A percentile compares a stretch with the other conserved stretches of the same genome.
Conservation (phyloP, 78 protist genomes). For the Anaeramoeba ignava region DNA sequence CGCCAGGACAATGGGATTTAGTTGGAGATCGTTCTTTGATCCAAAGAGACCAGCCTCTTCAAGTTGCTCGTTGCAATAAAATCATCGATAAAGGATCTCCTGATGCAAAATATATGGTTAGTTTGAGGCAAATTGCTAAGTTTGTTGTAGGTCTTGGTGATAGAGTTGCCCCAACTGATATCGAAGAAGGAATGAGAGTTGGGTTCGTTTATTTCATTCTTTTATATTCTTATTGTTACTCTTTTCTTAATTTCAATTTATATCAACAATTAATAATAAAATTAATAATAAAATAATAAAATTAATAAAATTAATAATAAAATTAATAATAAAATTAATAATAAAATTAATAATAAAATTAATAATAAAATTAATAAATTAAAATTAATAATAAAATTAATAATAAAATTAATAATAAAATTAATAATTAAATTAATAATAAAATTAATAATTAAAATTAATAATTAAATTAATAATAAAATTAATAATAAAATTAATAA, state of each 20-base stretch:
- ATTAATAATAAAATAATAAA: no score
- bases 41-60: slow-evolving; percentile 77
- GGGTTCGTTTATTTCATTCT: slow-evolving; percentile 42
- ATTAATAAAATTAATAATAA: no score
- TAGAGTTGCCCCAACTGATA: slow-evolving; percentile 89
- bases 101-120: slow-evolving; percentile 83
- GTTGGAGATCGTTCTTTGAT: slow-evolving; percentile 74
- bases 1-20: slow-evolving; percentile 93
- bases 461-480: no score
- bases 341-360: no score
- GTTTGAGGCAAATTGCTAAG: slow-evolving; percentile 87
- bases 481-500: no score
- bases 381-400: no score
- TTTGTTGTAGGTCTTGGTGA: slow-evolving; percentile 98
- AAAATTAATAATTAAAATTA: no score
- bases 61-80: slow-evolving; percentile 94
- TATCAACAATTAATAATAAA: no score
- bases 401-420: no score
- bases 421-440: no score
- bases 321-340: no score
- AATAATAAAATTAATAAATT: no score
- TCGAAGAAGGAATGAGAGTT: slow-evolving; percentile 99
- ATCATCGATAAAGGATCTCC: slow-evolving; percentile 55
- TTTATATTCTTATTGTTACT: background rate
- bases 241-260: background rate